A percentile compares a stretch with the other conserved stretches of the same genome.
phyloP scores from a whole-genome alignment of 1,284 basidiomycete species.

The Sutorius eximius region DNA sequence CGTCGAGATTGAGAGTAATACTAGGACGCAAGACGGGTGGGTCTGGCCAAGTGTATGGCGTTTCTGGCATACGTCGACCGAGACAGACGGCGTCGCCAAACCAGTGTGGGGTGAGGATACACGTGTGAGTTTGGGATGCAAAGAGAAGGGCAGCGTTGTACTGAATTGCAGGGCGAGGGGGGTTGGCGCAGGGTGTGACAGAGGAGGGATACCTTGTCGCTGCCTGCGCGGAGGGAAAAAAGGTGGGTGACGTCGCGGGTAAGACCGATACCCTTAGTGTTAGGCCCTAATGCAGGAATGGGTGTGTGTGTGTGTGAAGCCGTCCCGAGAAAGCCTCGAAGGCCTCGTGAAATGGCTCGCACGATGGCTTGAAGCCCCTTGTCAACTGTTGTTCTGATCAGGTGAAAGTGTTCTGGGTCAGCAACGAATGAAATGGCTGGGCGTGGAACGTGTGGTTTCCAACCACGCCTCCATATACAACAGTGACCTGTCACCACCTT shows the following conservation, averaged over 20 bases:
- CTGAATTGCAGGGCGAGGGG: constrained; percentile 8
- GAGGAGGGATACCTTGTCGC: constrained; percentile 42
- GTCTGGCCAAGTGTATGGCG: constrained; percentile 74
- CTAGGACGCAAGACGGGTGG: constrained; percentile 47
- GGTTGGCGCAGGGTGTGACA: background rate
- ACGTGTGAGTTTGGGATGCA: constrained; percentile 53
- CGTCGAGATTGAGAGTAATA: constrained; percentile 16
- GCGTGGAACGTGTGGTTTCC: too few species aligned
- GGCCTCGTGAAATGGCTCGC: too few species aligned
- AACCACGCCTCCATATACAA: background rate
- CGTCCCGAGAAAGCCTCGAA: too few species aligned
- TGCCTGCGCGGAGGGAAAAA: constrained; percentile 55
- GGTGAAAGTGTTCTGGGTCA: too few species aligned
- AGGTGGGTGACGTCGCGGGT: constrained; percentile 86
- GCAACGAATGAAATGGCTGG: too few species aligned
- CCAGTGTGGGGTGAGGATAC: constrained; percentile 77
- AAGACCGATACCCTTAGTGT: constrained; percentile 63
- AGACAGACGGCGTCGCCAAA: constrained; percentile 77
- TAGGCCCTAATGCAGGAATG: too few species aligned
- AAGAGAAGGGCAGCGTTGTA: constrained; percentile 65
- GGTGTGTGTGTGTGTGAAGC: too few species aligned
- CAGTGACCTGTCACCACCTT: background rate
- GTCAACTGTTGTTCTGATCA: too few species aligned
- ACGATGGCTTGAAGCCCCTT: too few species aligned
- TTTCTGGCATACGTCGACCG: constrained; percentile 55